These are phyloP conservation scores for Citrus cavaleriei DNA, from an alignment of 345 rosid genomes.

Conservation along the genomic window DNA sequence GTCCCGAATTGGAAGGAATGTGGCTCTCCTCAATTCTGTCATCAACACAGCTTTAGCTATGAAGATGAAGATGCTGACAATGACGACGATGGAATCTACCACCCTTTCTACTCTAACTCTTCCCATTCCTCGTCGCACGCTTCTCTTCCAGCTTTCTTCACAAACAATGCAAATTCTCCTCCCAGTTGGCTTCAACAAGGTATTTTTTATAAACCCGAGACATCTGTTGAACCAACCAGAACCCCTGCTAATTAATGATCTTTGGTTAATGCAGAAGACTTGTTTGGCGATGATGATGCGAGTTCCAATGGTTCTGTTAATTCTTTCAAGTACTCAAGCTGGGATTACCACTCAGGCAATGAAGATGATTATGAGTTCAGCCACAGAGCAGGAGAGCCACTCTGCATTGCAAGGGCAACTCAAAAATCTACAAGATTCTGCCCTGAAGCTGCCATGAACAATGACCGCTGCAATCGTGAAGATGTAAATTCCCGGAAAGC, in stretches of 20 bases:
- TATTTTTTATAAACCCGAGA: background rate
- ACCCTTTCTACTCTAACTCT: conserved; percentile 38
- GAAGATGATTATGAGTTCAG: conserved; percentile 35
- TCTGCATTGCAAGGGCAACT: conserved; percentile 14
- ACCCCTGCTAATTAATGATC: background rate
- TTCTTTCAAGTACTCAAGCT: conserved; percentile 44
- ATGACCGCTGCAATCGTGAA: background rate
- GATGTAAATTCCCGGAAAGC: conserved; percentile 12
- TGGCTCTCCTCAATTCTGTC: conserved; percentile 26
- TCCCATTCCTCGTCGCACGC: conserved; percentile 59
- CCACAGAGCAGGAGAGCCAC: conserved; percentile 20
- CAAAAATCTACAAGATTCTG: conserved; percentile 39
- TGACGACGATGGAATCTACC: conserved; percentile 15
- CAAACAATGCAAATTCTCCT: conserved; percentile 9
- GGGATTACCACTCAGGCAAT: conserved; percentile 34
- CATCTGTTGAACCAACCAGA: background rate
- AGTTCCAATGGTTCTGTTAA: conserved; percentile 46
- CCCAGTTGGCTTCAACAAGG: conserved; percentile 27
- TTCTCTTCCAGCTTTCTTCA: conserved; percentile 31
- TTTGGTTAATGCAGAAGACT: conserved; percentile 33
- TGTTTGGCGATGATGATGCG: conserved; percentile 32
- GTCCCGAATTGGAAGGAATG: conserved; percentile 59
- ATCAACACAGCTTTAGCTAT: conserved; percentile 41
- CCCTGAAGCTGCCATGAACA: conserved; percentile 20
- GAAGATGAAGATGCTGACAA: conserved; percentile 40